Evolutionary conservation across 1,139 yeast genomes (phyloP).

Genomic region (Sugiyamaella japonica): DNA sequence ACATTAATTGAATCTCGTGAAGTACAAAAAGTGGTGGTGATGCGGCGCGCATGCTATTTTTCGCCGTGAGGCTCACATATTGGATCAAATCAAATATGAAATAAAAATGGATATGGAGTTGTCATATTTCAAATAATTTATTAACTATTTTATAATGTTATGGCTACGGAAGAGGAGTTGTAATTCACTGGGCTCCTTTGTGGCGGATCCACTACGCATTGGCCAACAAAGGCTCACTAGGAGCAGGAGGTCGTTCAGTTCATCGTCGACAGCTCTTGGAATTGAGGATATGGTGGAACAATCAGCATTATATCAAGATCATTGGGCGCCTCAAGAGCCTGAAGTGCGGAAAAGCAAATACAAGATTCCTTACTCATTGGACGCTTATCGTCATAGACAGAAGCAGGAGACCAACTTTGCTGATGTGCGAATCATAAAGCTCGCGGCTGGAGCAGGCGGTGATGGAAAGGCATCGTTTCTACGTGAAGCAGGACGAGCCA

Average conservation of each 20-base stretch:
- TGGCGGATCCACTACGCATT: too few relatives aligned
- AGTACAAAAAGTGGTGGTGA: neutral
- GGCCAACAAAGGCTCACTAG: too few relatives aligned
- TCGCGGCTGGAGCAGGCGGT: slow-evolving; percentile 86
- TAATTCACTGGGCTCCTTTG: neutral
- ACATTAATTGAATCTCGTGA: neutral
- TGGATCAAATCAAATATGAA: too few relatives aligned
- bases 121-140: neutral
- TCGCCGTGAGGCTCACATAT: neutral
- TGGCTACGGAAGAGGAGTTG: neutral
- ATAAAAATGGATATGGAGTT: neutral
- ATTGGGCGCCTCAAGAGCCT: slow-evolving; percentile 29
- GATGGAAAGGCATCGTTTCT: slow-evolving; percentile 83
- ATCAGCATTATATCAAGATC: slow-evolving; percentile 24
- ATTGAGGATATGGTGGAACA: slow-evolving; percentile 28
- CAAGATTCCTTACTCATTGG: slow-evolving; percentile 34
- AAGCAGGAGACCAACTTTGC: slow-evolving; percentile 37
- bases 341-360: slow-evolving; percentile 27
- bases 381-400: slow-evolving; percentile 32
- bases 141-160: neutral
- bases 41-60: neutral
- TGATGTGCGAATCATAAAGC: slow-evolving; percentile 66
- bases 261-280: slow-evolving; percentile 17
- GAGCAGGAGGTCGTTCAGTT: neutral
- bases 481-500: slow-evolving; percentile 77